These are phyloP conservation scores for Rutidosis leptorrhynchoides DNA, from an alignment of 129 eudicot genomes.

Conservation along the genomic window DNA sequence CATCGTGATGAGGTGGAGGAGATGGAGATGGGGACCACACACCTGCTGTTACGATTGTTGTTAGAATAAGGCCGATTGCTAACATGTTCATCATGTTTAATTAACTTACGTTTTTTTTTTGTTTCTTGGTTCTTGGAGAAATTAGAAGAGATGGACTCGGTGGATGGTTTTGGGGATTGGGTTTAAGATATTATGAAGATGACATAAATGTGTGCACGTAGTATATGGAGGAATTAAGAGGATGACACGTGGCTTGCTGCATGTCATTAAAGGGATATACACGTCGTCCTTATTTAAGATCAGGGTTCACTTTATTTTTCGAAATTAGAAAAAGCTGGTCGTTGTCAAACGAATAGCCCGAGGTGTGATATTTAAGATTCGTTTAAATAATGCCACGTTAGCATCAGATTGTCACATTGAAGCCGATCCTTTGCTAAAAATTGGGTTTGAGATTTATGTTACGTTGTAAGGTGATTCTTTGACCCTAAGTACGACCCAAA, in stretches of 20 bases:
- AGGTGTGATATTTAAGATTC: background rate
- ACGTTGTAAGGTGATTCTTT: too few species aligned
- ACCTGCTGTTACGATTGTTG: slow-evolving; percentile 42
- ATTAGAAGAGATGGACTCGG: background rate
- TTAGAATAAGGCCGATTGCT: slow-evolving; percentile 46
- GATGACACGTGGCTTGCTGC: slow-evolving; percentile 33
- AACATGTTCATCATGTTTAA: slow-evolving; percentile 71
- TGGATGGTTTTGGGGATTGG: slow-evolving; percentile 2
- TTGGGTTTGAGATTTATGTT: too few species aligned
- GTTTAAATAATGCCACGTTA: too few species aligned
- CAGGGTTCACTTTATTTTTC: slow-evolving; percentile 21
- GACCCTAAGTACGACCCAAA: too few species aligned
- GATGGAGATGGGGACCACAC: slow-evolving; percentile 48
- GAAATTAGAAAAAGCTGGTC: background rate
- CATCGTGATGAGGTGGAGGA: slow-evolving; percentile 1
- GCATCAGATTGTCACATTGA: too few species aligned
- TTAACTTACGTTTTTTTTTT: background rate
- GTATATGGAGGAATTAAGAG: slow-evolving; percentile 9
- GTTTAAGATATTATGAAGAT: background rate
- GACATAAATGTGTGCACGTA: slow-evolving; percentile 10
- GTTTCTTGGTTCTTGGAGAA: too few species aligned
- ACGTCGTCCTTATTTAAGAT: too few species aligned
- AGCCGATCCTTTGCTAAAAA: too few species aligned
- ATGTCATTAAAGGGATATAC: slow-evolving; percentile 8
- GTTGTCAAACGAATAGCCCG: background rate